A percentile compares a stretch with the other conserved stretches of the same genome.
phyloP scores from a whole-genome alignment of 192 early-diverging fungal genomes.

The Linnemannia zychae region DNA sequence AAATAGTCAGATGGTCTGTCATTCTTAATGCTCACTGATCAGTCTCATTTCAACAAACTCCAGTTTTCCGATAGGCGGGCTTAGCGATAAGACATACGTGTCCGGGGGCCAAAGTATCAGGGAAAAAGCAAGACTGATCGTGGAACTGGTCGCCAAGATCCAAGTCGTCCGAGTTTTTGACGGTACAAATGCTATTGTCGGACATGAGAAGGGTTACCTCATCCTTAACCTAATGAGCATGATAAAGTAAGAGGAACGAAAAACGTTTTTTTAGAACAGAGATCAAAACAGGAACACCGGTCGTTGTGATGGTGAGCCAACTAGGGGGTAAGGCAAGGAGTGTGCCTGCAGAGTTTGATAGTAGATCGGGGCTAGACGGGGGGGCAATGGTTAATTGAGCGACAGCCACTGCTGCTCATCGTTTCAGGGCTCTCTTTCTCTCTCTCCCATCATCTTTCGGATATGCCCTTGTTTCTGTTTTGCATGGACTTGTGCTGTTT shows the following conservation, averaged over 20 bases:
- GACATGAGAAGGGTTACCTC: slow-evolving; percentile 49
- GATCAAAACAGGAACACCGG: background rate
- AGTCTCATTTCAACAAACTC: too few relatives aligned
- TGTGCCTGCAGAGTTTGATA: background rate
- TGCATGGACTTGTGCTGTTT: background rate
- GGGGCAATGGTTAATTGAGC: background rate
- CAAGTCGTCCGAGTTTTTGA: slow-evolving; percentile 51
- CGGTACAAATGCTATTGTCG: slow-evolving; percentile 43
- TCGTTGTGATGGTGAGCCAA: background rate
- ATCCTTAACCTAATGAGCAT: slow-evolving; percentile 39
- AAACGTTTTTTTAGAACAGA: background rate
- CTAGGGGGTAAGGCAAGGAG: background rate
- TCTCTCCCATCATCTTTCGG: background rate
- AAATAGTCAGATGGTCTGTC: background rate
- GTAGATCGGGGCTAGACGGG: background rate
- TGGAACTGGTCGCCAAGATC: slow-evolving; percentile 47
- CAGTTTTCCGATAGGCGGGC: background rate
- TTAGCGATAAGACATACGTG: slow-evolving; percentile 35
- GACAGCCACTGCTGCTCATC: background rate
- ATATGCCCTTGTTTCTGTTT: background rate
- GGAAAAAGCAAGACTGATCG: slow-evolving; percentile 55
- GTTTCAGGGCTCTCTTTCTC: background rate
- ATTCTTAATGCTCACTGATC: background rate
- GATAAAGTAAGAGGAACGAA: background rate
- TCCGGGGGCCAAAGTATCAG: slow-evolving; percentile 38